A percentile compares a stretch with the other conserved stretches of the same genome.
phyloP scores from a whole-genome alignment of 768 basidiomycete genomes.

The Mycena venus region DNA sequence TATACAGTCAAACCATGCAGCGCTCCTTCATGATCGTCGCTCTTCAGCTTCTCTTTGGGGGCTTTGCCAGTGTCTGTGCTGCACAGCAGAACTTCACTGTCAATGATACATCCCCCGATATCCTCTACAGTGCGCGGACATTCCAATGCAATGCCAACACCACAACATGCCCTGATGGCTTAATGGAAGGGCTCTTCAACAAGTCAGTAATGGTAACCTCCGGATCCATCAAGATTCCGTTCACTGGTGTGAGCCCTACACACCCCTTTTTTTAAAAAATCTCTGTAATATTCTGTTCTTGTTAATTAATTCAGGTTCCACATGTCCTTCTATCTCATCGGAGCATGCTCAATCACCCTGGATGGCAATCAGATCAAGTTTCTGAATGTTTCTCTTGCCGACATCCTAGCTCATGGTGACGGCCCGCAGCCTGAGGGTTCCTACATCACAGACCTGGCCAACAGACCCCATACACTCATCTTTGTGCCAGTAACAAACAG shows the following conservation, averaged over 20 bases:
- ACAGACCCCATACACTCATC: too few species aligned
- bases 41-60: slow-evolving; percentile 2
- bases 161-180: neutral
- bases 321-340: neutral
- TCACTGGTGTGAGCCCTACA: slow-evolving; percentile 6
- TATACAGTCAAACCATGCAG: slow-evolving; percentile 1
- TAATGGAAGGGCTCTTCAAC: neutral
- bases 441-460: too few species aligned
- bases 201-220: neutral
- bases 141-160: slow-evolving; percentile 15
- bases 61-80: slow-evolving; percentile 6
- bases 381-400: neutral
- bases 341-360: neutral
- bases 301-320: neutral
- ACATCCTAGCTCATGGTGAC: neutral
- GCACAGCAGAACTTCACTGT: slow-evolving; percentile 1
- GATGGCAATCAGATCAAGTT: neutral
- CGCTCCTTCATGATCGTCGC: slow-evolving; percentile 1
- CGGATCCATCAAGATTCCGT: neutral
- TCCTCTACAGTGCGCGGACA: neutral
- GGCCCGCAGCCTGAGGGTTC: too few species aligned
- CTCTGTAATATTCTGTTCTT: neutral
- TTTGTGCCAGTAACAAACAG: neutral
- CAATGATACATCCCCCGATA: slow-evolving; percentile 10
- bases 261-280: too few species aligned